These are phyloP conservation scores for Hymenoscyphus albidus DNA, from an alignment of 2,329 filamentous ascomycete genomes.

Conservation along the genomic window DNA sequence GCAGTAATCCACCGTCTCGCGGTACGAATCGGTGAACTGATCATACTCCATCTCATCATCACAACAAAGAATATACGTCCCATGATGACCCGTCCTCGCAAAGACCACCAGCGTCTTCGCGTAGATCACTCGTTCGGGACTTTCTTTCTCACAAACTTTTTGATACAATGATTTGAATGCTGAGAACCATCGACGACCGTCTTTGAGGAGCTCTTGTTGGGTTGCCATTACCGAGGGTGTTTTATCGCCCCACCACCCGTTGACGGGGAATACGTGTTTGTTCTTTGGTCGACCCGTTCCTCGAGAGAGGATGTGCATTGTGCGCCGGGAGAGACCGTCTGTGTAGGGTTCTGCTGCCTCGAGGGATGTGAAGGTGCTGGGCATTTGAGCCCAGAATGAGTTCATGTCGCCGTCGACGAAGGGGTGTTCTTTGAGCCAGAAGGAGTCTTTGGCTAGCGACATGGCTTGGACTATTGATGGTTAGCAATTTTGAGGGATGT, in stretches of 20 bases:
- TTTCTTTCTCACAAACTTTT: neutral
- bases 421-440: conserved; percentile 9
- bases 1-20: conserved; percentile 16
- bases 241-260: conserved; percentile 18
- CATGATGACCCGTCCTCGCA: conserved; percentile 45
- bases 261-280: conserved; percentile 14
- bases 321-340: conserved; percentile 14
- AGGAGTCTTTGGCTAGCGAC: conserved; percentile 18
- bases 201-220: conserved; percentile 12
- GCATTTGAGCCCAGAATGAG: conserved; percentile 15
- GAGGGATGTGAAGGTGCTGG: conserved; percentile 11
- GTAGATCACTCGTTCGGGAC: conserved; percentile 8
- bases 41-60: conserved; percentile 22
- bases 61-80: conserved; percentile 17
- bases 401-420: conserved; percentile 9
- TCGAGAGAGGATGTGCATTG: conserved; percentile 15
- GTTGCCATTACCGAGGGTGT: conserved; percentile 11
- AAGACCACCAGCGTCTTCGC: conserved; percentile 41
- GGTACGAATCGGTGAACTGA: conserved; percentile 18
- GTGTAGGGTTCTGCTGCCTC: conserved; percentile 15
- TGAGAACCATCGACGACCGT: conserved; percentile 8
- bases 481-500: neutral
- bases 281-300: conserved; percentile 7
- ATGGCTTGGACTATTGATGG: conserved; percentile 14
- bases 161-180: conserved; percentile 12